A percentile compares a stretch with the other conserved stretches of the same genome.
These are phyloP conservation scores for Cytospora chrysosperma DNA, from an alignment of 2,329 filamentous ascomycete genomes.

Conservation along the genomic window DNA sequence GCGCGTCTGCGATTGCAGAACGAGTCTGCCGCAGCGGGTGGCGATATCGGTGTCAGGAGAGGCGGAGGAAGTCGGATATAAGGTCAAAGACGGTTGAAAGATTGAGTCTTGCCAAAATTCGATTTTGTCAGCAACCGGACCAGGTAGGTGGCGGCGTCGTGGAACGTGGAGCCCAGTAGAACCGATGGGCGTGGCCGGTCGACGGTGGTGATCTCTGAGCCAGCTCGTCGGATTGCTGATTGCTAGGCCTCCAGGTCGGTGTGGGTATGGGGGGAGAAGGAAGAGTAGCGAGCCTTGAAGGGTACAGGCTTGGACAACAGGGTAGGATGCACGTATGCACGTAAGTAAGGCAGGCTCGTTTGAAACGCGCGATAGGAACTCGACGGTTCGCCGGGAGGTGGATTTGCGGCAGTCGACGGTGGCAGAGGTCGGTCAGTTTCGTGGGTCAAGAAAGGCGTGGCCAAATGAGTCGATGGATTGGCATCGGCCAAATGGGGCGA, in stretches of 20 bases:
- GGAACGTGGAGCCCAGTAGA: conserved; percentile 14
- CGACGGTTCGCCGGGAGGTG: conserved; percentile 11
- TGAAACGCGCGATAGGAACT: conserved; percentile 21
- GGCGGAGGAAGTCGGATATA: conserved; percentile 9
- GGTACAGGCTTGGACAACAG: background rate
- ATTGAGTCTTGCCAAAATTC: conserved; percentile 10
- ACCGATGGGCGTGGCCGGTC: conserved; percentile 17
- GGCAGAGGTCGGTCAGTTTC: conserved; percentile 4
- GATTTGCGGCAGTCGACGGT: conserved; percentile 15
- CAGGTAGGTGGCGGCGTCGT: conserved; percentile 2
- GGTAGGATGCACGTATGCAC: conserved; percentile 6
- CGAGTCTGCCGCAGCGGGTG: conserved; percentile 35
- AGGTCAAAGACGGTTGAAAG: conserved; percentile 9
- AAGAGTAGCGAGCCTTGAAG: conserved; percentile 11
- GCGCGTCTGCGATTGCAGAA: conserved; percentile 37
- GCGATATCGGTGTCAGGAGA: conserved; percentile 15
- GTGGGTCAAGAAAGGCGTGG: conserved; percentile 15
- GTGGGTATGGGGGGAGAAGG: conserved; percentile 5
- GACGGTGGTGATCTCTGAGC: conserved; percentile 17
- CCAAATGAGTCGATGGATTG: conserved; percentile 21
- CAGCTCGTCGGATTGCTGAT: conserved; percentile 21
- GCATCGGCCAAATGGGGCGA: conserved; percentile 11
- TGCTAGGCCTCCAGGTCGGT: conserved; percentile 1
- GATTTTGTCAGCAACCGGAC: conserved; percentile 13
- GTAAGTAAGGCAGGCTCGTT: conserved; percentile 3